Conservation (phyloP, 768 basidiomycete species). For the Kwoniella botswanensis region DNA sequence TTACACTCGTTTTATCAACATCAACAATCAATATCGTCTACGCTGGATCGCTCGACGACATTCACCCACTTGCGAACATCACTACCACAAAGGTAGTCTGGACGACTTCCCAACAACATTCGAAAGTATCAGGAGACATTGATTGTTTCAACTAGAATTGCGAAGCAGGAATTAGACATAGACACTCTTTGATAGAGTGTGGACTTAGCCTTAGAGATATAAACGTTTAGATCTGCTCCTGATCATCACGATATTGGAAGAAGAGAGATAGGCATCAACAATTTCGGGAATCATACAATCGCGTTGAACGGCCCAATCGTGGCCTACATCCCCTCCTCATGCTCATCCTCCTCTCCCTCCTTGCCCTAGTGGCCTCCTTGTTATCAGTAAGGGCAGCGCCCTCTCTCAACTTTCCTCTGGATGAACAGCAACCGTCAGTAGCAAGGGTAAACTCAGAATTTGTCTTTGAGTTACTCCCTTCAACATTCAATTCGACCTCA, state of each 20-base stretch:
- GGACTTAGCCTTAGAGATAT: constrained; percentile 1
- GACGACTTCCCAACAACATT: constrained; percentile 3
- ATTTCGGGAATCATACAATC: not conserved
- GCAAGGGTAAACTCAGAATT: constrained; percentile 71
- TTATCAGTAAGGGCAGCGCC: constrained; percentile 41
- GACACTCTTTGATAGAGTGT: constrained; percentile 25
- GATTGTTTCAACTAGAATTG: constrained; percentile 15
- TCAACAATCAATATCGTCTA: constrained; percentile 3
- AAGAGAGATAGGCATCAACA: not conserved
- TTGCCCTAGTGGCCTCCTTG: constrained; percentile 32
- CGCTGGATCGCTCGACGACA: constrained; percentile 21
- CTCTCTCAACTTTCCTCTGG: constrained; percentile 66
- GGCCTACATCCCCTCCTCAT: constrained; percentile 18
- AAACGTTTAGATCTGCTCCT: not conserved
- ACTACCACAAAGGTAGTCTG: not conserved
- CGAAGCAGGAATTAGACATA: not conserved
- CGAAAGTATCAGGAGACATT: constrained; percentile 2
- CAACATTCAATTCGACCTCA: constrained; percentile 65
- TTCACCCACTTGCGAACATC: not conserved
- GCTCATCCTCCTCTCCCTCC: constrained; percentile 27
- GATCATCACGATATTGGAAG: not conserved
- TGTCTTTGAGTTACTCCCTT: constrained; percentile 70
- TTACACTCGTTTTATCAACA: constrained; percentile 11
- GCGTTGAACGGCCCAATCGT: constrained; percentile 8
- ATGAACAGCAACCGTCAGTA: constrained; percentile 76